Evolutionary conservation across 768 basidiomycete species (phyloP).

Genomic region (Podaxis sp.): DNA sequence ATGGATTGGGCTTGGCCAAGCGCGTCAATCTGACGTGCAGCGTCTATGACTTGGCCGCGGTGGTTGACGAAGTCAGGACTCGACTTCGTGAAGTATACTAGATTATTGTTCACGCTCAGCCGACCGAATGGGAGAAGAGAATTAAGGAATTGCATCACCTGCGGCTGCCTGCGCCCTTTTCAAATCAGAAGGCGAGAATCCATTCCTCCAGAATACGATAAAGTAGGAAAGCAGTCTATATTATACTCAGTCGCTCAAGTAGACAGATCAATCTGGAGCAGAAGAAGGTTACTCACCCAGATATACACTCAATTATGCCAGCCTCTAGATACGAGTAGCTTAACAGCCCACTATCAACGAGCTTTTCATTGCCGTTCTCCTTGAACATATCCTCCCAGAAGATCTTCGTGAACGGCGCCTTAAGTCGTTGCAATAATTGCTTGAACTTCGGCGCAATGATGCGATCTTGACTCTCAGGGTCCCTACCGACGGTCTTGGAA

Average conservation of each 20-base stretch:
- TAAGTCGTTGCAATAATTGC: slow-evolving; percentile 35
- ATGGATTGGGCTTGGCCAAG: slow-evolving; percentile 64
- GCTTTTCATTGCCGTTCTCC: slow-evolving; percentile 50
- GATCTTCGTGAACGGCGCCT: slow-evolving; percentile 52
- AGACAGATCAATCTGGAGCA: not conserved
- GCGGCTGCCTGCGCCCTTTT: slow-evolving; percentile 44
- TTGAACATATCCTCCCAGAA: slow-evolving; percentile 64
- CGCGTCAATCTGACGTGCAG: slow-evolving; percentile 53
- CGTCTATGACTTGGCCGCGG: slow-evolving; percentile 46
- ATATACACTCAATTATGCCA: slow-evolving; percentile 59
- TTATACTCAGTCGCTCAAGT: not conserved
- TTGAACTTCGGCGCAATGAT: slow-evolving; percentile 43
- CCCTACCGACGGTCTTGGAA: slow-evolving; percentile 51
- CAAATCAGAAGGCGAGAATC: slow-evolving; percentile 61
- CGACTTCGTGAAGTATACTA: slow-evolving; percentile 46
- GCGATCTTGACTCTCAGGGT: slow-evolving; percentile 50
- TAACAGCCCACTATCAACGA: slow-evolving; percentile 61
- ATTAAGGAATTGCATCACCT: slow-evolving; percentile 21
- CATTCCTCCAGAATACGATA: slow-evolving; percentile 63
- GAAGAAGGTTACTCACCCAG: slow-evolving; percentile 40
- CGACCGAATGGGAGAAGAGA: not conserved
- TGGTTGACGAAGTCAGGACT: slow-evolving; percentile 58
- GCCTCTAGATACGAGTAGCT: slow-evolving; percentile 70
- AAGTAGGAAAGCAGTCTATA: slow-evolving; percentile 60
- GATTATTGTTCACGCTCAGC: too few relatives aligned